Conservation (phyloP, 148 eudicot genomes). For the Arbutus unedo region DNA sequence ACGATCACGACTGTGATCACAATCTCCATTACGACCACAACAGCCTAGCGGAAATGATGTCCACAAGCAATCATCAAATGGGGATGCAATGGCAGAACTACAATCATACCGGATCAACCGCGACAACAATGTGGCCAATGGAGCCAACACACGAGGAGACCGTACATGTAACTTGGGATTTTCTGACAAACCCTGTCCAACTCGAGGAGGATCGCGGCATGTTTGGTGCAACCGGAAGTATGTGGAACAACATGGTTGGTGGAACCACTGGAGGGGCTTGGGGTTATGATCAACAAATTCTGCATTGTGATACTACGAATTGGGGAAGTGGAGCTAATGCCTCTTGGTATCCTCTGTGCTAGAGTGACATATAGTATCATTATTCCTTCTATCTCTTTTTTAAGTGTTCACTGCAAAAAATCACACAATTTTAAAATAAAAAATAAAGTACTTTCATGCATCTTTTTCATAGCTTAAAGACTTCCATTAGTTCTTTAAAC, state of each 20-base stretch:
- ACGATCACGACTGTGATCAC: not conserved
- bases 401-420: too few relatives aligned
- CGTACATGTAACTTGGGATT: not conserved
- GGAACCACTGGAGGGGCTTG: constrained; percentile 1
- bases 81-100: constrained; percentile 12
- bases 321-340: constrained; percentile 13
- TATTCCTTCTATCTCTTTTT: too few relatives aligned
- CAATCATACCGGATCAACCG: not conserved
- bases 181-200: not conserved
- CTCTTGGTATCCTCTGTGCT: constrained; percentile 18
- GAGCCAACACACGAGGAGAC: not conserved
- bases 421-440: too few relatives aligned
- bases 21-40: not conserved
- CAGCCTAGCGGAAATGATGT: not conserved
- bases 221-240: not conserved
- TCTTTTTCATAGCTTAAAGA: too few relatives aligned
- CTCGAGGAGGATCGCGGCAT: not conserved
- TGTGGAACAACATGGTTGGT: not conserved
- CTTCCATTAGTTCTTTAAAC: too few relatives aligned
- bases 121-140: constrained; percentile 10
- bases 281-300: constrained; percentile 9
- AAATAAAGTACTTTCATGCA: too few relatives aligned
- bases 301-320: constrained; percentile 3
- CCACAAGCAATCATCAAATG: not conserved
- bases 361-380: not conserved